Conservation (phyloP, 2,329 filamentous ascomycete genomes). For the Daldinia sp. region DNA sequence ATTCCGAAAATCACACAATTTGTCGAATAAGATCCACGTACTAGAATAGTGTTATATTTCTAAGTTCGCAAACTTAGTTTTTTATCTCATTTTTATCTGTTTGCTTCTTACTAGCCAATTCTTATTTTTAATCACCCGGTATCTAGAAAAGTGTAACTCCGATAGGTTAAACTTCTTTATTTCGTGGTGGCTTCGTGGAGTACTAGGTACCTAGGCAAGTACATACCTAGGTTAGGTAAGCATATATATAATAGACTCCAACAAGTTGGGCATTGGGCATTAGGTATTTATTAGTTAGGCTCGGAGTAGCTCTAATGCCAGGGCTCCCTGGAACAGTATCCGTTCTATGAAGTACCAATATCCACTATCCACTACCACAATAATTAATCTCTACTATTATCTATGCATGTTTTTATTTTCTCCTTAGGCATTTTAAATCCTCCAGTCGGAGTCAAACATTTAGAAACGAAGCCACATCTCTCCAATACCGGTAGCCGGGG, state of each 20-base stretch:
- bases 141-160: neutral
- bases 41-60: neutral
- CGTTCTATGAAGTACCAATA: neutral
- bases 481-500: constrained; percentile 2
- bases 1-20: constrained; percentile 16
- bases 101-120: constrained; percentile 1
- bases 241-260: no score
- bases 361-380: neutral
- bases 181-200: neutral
- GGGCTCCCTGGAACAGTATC: neutral
- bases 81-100: neutral
- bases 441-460: neutral
- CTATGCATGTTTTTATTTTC: neutral
- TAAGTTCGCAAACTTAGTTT: neutral
- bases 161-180: constrained; percentile 3
- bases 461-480: neutral
- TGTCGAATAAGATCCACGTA: constrained; percentile 23
- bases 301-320: neutral
- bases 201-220: no score
- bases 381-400: neutral
- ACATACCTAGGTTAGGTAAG: no score
- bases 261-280: constrained; percentile 4
- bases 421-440: neutral
- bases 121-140: neutral
- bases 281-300: neutral